Evolutionary conservation across 495 filamentous ascomycete genomes (phyloP).

Genomic region (Immersiella caudata): DNA sequence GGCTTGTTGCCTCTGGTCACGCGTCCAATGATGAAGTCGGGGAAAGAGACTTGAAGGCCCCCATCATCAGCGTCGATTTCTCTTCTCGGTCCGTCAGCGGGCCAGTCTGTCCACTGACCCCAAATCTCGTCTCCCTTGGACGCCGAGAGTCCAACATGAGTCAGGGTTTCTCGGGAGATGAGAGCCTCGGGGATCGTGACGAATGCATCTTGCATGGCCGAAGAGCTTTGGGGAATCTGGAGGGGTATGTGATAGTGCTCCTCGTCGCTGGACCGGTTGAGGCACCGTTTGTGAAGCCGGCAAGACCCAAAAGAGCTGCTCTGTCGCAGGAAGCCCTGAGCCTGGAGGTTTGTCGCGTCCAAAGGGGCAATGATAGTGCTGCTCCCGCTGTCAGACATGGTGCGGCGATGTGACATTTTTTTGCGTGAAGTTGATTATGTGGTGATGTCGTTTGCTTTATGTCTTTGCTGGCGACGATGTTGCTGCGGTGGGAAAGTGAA

Average conservation of each 20-base stretch:
- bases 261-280: conserved; percentile 8
- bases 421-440: conserved; percentile 7
- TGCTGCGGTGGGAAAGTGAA: too few species aligned
- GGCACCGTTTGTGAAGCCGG: conserved; percentile 1
- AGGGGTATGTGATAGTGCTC: conserved; percentile 9
- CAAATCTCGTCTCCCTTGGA: conserved; percentile 9
- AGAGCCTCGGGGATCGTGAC: conserved; percentile 4
- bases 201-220: conserved; percentile 5
- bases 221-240: conserved; percentile 4
- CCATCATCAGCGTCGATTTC: conserved; percentile 9
- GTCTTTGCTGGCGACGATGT: too few species aligned
- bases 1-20: conserved; percentile 5
- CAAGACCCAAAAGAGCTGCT: not conserved
- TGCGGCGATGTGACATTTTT: conserved; percentile 8
- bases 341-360: conserved; percentile 1
- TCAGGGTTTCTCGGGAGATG: conserved; percentile 7
- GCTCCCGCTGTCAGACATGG: not conserved
- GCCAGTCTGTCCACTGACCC: conserved; percentile 27
- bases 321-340: conserved; percentile 1
- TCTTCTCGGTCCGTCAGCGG: conserved; percentile 9
- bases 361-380: conserved; percentile 5
- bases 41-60: conserved; percentile 4
- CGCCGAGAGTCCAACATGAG: conserved; percentile 5
- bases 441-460: too few species aligned
- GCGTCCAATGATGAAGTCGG: conserved; percentile 3